Conservation (phyloP, 1,284 basidiomycete species). For the Coniophora puteana region DNA sequence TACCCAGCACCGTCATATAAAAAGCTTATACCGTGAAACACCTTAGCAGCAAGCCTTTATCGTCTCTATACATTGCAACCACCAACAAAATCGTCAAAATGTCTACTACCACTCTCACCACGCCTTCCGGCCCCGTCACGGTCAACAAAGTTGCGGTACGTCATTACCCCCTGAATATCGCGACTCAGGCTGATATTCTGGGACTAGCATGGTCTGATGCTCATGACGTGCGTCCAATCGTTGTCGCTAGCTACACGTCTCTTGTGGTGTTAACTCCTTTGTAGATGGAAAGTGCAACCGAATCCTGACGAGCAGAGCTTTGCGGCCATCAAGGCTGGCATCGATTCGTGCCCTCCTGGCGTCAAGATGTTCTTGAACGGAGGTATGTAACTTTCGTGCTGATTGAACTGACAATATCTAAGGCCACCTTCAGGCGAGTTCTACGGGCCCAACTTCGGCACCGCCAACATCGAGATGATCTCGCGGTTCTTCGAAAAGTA, state of each 20-base stretch:
- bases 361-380: constrained; percentile 3
- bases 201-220: constrained; percentile 23
- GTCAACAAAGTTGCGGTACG: constrained; percentile 36
- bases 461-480: constrained; percentile 40
- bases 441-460: constrained; percentile 22
- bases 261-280: background rate
- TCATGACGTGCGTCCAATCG: constrained; percentile 21
- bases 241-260: background rate
- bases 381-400: constrained; percentile 5
- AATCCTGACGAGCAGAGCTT: no score
- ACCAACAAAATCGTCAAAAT: constrained; percentile 8
- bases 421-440: constrained; percentile 31
- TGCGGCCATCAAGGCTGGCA: background rate
- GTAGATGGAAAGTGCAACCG: constrained; percentile 20
- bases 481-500: constrained; percentile 44
- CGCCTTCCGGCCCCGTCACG: constrained; percentile 25
- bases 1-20: no score
- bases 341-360: constrained; percentile 1
- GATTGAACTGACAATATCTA: constrained; percentile 5
- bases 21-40: no score
- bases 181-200: background rate
- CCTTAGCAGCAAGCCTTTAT: no score
- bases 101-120: constrained; percentile 30
- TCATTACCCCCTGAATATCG: constrained; percentile 1
- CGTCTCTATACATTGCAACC: no score